Percentiles rank a stretch among this genome's conserved stretches.
phyloP scores from a whole-genome alignment of 768 basidiomycete genomes.

The Daedaleopsis nitida region DNA sequence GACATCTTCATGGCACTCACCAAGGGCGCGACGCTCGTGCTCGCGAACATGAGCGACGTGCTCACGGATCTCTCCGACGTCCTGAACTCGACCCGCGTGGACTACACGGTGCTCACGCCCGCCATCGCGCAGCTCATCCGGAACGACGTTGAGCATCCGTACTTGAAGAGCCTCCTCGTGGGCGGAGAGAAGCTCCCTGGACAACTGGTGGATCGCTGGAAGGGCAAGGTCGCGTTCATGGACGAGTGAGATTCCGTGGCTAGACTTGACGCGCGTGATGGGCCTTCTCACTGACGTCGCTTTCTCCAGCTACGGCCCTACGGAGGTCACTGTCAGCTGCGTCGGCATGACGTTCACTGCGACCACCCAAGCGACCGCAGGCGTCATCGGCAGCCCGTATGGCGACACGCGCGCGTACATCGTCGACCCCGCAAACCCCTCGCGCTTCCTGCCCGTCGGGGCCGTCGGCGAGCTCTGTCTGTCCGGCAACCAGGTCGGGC shows the following conservation, averaged over 20 bases:
- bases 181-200: no score
- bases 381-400: background rate
- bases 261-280: no score
- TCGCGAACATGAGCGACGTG: background rate
- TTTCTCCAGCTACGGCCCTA: background rate
- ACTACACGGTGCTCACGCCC: background rate
- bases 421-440: background rate
- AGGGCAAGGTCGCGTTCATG: no score
- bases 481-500: background rate
- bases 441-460: background rate
- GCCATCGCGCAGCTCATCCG: background rate
- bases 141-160: background rate
- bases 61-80: background rate
- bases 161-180: no score
- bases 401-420: background rate
- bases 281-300: no score
- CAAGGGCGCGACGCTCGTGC: background rate
- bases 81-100: background rate
- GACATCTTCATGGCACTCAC: background rate
- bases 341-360: background rate
- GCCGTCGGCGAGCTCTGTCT: background rate
- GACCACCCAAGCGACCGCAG: background rate
- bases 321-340: background rate
- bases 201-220: no score
- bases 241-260: no score